A percentile compares a stretch with the other conserved stretches of the same genome.
Conservation (phyloP, 352 stramenopile species). For the Elongisporangium senticosum region DNA sequence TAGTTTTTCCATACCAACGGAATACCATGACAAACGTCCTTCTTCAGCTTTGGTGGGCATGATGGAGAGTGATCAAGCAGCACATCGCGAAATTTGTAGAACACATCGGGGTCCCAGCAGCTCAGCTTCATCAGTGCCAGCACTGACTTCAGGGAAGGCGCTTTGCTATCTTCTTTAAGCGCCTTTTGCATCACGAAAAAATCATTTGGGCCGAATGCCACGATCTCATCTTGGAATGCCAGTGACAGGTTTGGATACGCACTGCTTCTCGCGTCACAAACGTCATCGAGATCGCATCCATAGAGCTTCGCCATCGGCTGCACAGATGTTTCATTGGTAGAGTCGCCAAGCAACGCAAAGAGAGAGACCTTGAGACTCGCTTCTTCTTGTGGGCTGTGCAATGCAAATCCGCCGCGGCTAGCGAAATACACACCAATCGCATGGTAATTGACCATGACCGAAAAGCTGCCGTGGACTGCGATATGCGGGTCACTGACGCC, state of each 20-base stretch:
- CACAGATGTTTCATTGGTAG: constrained; percentile 6
- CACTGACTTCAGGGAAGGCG: constrained; percentile 81
- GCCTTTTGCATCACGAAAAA: constrained; percentile 94
- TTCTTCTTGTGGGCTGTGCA: constrained; percentile 92
- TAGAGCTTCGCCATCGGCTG: constrained; percentile 34
- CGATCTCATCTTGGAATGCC: constrained; percentile 85
- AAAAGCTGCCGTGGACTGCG: constrained; percentile 93
- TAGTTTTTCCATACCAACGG: constrained; percentile 89
- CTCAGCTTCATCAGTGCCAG: constrained; percentile 90
- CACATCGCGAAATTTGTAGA: constrained; percentile 94
- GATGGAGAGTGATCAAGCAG: constrained; percentile 83
- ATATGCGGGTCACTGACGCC: constrained; percentile 92
- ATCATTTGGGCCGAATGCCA: constrained; percentile 91
- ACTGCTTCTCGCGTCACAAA: constrained; percentile 50
- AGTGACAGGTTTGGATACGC: constrained; percentile 61
- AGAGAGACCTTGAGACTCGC: constrained; percentile 89
- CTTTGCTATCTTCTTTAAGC: constrained; percentile 76
- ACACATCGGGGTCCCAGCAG: constrained; percentile 92
- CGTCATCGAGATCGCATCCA: constrained; percentile 47
- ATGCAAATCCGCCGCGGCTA: constrained; percentile 85
- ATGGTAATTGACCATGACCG: constrained; percentile 96
- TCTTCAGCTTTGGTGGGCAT: constrained; percentile 52
- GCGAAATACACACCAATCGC: constrained; percentile 90
- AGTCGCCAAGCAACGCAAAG: constrained; percentile 67
- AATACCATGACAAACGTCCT: constrained; percentile 85